These are phyloP conservation scores for Geotrichum cucujoidarum DNA, from an alignment of 1,139 yeast species.

Conservation along the genomic window DNA sequence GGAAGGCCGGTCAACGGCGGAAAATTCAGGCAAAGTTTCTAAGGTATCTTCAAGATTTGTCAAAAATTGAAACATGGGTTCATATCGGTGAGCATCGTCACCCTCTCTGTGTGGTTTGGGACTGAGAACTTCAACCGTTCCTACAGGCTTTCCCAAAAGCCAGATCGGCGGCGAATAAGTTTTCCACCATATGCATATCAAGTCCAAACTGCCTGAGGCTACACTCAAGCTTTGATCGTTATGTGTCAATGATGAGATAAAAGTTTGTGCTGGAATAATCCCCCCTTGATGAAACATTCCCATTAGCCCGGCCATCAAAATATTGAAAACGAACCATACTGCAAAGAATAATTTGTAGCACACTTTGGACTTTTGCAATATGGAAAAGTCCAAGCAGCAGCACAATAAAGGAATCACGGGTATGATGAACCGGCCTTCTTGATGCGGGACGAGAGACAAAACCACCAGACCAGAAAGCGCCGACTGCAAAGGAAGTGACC, in stretches of 20 bases:
- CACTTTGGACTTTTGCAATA: constrained; percentile 21
- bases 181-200: constrained; percentile 77
- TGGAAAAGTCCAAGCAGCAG: constrained; percentile 49
- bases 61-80: constrained; percentile 38
- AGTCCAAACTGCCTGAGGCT: background rate
- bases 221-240: background rate
- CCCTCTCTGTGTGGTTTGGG: too few relatives aligned
- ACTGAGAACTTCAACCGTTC: constrained; percentile 28
- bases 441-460: constrained; percentile 79
- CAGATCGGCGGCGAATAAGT: constrained; percentile 92
- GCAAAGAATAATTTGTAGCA: constrained; percentile 34
- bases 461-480: constrained; percentile 55
- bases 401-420: constrained; percentile 74
- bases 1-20: constrained; percentile 2
- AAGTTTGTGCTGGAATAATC: constrained; percentile 59
- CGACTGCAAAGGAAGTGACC: constrained; percentile 44
- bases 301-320: constrained; percentile 56
- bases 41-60: constrained; percentile 27
- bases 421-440: constrained; percentile 76
- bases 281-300: constrained; percentile 92
- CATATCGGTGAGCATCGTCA: constrained; percentile 33
- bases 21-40: constrained; percentile 17
- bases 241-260: constrained; percentile 26
- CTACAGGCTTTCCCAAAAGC: constrained; percentile 50
- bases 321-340: constrained; percentile 64